Conservation (phyloP, 169 alveolate species). For the Plasmodium reichenowi region DNA sequence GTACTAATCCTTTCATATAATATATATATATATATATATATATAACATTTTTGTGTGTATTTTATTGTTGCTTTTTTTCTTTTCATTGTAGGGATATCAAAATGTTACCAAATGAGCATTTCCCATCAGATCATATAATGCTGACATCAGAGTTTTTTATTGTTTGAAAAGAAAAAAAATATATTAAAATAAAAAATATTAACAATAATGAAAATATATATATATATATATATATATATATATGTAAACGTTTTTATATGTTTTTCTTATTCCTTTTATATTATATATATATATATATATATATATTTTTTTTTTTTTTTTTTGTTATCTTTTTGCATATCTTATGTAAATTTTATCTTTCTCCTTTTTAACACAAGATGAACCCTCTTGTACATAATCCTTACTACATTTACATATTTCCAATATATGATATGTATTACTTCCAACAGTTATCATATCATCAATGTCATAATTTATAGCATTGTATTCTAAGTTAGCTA, state of each 20-base stretch:
- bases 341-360: neutral
- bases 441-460: neutral
- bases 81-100: constrained; percentile 16
- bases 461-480: neutral
- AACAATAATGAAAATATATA: no score
- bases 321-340: no score
- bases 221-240: no score
- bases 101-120: constrained; percentile 17
- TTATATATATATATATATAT: no score
- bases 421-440: neutral
- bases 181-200: no score
- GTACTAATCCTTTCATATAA: neutral
- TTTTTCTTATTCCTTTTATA: no score
- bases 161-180: constrained; percentile 12
- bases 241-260: no score
- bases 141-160: constrained; percentile 35
- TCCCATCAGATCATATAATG: constrained; percentile 43
- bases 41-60: neutral
- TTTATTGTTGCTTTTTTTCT: constrained; percentile 5
- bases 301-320: no score
- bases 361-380: neutral
- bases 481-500: neutral
- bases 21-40: neutral
- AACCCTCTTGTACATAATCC: neutral
- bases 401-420: neutral